Evolutionary conservation across 805 yeast genomes (phyloP).

Genomic region (Starmera dryadoides): DNA sequence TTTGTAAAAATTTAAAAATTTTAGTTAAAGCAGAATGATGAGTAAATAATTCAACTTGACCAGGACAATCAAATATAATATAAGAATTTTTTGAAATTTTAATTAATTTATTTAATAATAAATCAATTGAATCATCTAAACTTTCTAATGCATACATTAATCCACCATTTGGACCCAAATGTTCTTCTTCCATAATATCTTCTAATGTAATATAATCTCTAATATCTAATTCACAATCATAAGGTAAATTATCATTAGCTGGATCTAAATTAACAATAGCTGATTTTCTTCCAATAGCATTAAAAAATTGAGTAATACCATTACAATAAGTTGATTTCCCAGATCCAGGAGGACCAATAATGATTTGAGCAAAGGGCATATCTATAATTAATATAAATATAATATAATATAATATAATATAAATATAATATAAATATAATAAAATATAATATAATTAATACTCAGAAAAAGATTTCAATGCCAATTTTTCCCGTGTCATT

Average conservation of each 20-base stretch:
- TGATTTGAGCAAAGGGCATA: slow-evolving; percentile 79
- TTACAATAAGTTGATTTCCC: slow-evolving; percentile 94
- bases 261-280: slow-evolving; percentile 89
- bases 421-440: no score
- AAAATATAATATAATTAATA: no score
- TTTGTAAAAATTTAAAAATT: slow-evolving; percentile 60
- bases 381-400: background rate
- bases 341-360: slow-evolving; percentile 97
- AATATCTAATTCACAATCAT: slow-evolving; percentile 71
- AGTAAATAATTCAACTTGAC: slow-evolving; percentile 93
- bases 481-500: no score
- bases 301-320: slow-evolving; percentile 88
- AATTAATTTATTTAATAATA: slow-evolving; percentile 49
- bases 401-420: no score
- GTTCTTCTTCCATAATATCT: slow-evolving; percentile 66
- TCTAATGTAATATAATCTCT: slow-evolving; percentile 71
- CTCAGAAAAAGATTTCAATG: no score
- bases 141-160: slow-evolving; percentile 80
- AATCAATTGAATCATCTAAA: slow-evolving; percentile 47
- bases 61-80: slow-evolving; percentile 84
- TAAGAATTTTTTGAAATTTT: slow-evolving; percentile 55
- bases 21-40: slow-evolving; percentile 69
- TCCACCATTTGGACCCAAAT: slow-evolving; percentile 85
- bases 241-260: slow-evolving; percentile 67
- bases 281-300: slow-evolving; percentile 88